A percentile compares a stretch with the other conserved stretches of the same genome.
phyloP scores from a whole-genome alignment of 1,139 yeast genomes.

The Yamadazyma sp. region DNA sequence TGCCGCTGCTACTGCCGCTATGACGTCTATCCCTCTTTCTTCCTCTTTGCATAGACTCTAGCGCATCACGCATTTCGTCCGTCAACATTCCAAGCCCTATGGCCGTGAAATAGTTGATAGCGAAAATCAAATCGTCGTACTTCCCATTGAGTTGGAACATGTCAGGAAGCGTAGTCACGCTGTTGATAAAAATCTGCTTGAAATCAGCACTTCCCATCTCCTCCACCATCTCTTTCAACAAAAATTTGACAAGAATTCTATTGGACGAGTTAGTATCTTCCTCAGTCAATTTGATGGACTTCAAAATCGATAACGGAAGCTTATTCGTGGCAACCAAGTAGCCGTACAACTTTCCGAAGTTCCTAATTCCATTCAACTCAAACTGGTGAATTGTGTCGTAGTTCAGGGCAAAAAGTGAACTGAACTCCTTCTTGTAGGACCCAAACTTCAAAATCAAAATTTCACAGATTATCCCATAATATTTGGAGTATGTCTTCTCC shows the following conservation, averaged over 20 bases:
- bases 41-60: slow-evolving; percentile 26
- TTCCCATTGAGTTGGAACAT: slow-evolving; percentile 48
- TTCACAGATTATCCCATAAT: slow-evolving; percentile 77
- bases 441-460: slow-evolving; percentile 45
- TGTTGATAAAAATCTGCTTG: slow-evolving; percentile 48
- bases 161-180: slow-evolving; percentile 48
- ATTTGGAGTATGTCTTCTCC: slow-evolving; percentile 84
- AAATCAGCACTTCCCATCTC: slow-evolving; percentile 66
- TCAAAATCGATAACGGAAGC: slow-evolving; percentile 55
- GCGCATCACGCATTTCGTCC: slow-evolving; percentile 69
- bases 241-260: slow-evolving; percentile 76
- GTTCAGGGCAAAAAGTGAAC: slow-evolving; percentile 51
- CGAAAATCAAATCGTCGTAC: slow-evolving; percentile 67
- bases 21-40: slow-evolving; percentile 22
- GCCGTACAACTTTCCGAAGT: slow-evolving; percentile 85
- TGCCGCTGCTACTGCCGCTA: slow-evolving; percentile 16
- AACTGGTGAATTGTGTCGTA: slow-evolving; percentile 62
- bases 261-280: slow-evolving; percentile 74
- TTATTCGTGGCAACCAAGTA: slow-evolving; percentile 74
- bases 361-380: slow-evolving; percentile 74
- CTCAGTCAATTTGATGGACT: slow-evolving; percentile 62
- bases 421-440: slow-evolving; percentile 60
- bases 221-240: slow-evolving; percentile 78
- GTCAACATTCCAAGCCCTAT: slow-evolving; percentile 85
- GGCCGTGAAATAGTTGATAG: slow-evolving; percentile 91